phyloP scores from a whole-genome alignment of 331 rosid species.

The Rosa hybrid region DNA sequence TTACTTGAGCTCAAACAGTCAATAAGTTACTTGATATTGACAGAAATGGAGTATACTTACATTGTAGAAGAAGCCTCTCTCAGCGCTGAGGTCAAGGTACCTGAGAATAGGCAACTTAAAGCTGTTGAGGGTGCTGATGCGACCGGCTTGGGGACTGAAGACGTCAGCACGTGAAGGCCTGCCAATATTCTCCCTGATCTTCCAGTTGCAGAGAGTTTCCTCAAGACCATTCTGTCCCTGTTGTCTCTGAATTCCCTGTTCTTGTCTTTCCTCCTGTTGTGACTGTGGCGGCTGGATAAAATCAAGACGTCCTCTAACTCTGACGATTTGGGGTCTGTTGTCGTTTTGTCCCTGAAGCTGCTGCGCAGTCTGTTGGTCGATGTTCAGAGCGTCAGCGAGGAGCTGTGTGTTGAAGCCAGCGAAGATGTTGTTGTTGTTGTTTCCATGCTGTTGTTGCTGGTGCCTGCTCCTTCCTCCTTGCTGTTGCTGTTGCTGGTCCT shows the following conservation, averaged over 20 bases:
- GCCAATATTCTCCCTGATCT: constrained; percentile 38
- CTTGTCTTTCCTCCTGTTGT: constrained; percentile 1
- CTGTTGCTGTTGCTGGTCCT: constrained; percentile 1
- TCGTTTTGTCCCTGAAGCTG: constrained; percentile 28
- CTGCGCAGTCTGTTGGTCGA: constrained; percentile 24
- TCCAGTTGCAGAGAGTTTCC: constrained; percentile 39
- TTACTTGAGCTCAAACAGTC: neutral
- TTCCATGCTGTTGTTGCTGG: neutral
- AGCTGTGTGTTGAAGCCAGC: constrained; percentile 31
- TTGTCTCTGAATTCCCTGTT: constrained; percentile 8
- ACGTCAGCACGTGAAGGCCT: constrained; percentile 37
- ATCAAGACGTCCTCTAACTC: constrained; percentile 27
- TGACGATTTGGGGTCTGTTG: constrained; percentile 31
- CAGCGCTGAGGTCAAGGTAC: constrained; percentile 40
- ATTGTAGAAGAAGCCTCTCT: constrained; percentile 43
- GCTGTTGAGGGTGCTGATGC: constrained; percentile 38
- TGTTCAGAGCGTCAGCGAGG: constrained; percentile 39
- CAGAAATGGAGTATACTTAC: constrained; percentile 9
- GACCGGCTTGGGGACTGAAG: constrained; percentile 41
- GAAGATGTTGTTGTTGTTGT: constrained; percentile 28
- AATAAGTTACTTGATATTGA: too few species aligned
- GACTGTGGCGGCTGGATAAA: constrained; percentile 24
- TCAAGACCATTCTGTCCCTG: constrained; percentile 38
- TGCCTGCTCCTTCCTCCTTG: neutral
- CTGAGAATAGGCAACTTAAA: constrained; percentile 41